Conservation (phyloP, 1,284 basidiomycete species). For the Trichosporon sp. region DNA sequence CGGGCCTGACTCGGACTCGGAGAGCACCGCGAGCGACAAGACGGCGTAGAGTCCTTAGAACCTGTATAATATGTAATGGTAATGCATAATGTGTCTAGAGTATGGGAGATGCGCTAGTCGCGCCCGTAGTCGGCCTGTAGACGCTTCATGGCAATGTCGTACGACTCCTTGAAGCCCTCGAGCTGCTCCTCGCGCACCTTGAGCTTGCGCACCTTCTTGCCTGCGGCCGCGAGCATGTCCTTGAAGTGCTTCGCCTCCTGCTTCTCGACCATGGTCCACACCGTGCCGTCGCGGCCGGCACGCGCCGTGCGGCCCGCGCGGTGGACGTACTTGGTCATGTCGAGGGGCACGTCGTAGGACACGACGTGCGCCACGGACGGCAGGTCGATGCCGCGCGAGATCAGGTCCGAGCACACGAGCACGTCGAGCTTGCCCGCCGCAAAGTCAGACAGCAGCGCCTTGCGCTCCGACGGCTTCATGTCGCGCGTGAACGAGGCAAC, state of each 20-base stretch:
- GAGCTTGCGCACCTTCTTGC: slow-evolving; percentile 69
- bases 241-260: slow-evolving; percentile 95
- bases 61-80: background rate
- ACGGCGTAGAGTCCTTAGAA: background rate
- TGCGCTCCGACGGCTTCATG: slow-evolving; percentile 67
- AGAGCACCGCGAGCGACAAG: background rate
- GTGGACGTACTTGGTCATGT: slow-evolving; percentile 96
- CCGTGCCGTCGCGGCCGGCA: slow-evolving; percentile 77
- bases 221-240: slow-evolving; percentile 68
- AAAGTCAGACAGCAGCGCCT: slow-evolving; percentile 72
- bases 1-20: background rate
- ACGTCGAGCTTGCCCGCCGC: slow-evolving; percentile 75
- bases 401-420: slow-evolving; percentile 94
- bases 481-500: slow-evolving; percentile 82
- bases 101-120: slow-evolving; percentile 12
- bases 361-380: slow-evolving; percentile 86
- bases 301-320: slow-evolving; percentile 91
- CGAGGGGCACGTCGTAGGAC: slow-evolving; percentile 91
- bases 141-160: slow-evolving; percentile 54
- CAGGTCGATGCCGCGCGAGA: slow-evolving; percentile 95
- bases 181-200: slow-evolving; percentile 65
- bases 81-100: background rate
- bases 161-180: slow-evolving; percentile 57
- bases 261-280: slow-evolving; percentile 93
- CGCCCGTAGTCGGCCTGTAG: slow-evolving; percentile 28